Percentiles rank a stretch among this genome's conserved stretches.
phyloP scores from a whole-genome alignment of 192 early-diverging fungal species.

The Martensiomyces pterosporus region DNA sequence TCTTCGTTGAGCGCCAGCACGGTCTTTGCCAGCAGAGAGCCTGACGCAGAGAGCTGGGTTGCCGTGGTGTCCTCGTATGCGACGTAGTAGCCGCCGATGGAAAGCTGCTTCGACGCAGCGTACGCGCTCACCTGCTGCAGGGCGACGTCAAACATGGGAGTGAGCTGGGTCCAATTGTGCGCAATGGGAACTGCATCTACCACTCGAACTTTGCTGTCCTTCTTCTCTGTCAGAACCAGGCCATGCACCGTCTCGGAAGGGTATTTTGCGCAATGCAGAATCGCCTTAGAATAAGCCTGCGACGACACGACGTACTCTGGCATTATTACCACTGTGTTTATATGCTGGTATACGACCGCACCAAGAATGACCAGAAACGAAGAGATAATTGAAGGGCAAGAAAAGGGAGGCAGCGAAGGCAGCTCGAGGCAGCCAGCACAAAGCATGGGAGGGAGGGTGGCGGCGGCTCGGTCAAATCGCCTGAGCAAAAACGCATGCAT shows the following conservation, averaged over 20 bases:
- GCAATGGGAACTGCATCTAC: conserved; percentile 77
- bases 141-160: conserved; percentile 82
- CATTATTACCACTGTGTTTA: conserved; percentile 14
- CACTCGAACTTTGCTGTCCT: conserved; percentile 33
- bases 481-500: too few relatives aligned
- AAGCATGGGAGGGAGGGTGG: too few relatives aligned
- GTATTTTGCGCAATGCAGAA: conserved; percentile 82
- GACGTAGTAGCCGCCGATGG: conserved; percentile 40
- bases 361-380: too few relatives aligned
- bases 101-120: conserved; percentile 29
- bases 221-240: conserved; percentile 57
- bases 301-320: conserved; percentile 44
- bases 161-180: conserved; percentile 74
- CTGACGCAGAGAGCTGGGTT: conserved; percentile 33
- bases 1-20: conserved; percentile 13
- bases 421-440: too few relatives aligned
- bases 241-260: conserved; percentile 73
- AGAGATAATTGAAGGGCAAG: too few relatives aligned
- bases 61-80: conserved; percentile 36
- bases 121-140: conserved; percentile 65
- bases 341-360: too few relatives aligned
- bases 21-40: conserved; percentile 33
- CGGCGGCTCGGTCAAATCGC: too few relatives aligned
- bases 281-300: conserved; percentile 68
- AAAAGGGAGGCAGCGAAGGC: too few relatives aligned